Conservation (phyloP, 768 basidiomycete genomes). For the Termitomyces sp. region DNA sequence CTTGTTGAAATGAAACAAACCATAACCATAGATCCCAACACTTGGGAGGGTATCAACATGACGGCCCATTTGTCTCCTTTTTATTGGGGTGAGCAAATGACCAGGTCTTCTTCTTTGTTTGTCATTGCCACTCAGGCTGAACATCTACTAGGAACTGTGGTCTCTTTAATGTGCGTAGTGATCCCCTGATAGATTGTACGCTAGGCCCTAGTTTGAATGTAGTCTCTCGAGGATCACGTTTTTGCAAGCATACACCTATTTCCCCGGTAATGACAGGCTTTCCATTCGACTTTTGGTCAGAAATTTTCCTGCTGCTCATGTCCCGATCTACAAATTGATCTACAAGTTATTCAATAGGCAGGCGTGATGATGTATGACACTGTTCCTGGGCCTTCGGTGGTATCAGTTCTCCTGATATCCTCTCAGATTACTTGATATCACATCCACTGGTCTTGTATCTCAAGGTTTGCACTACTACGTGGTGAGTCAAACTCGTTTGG, state of each 20-base stretch:
- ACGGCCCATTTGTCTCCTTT: slow-evolving; percentile 14
- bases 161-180: slow-evolving; percentile 9
- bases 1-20: neutral
- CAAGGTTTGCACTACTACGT: slow-evolving; percentile 34
- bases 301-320: neutral
- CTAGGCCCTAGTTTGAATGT: neutral
- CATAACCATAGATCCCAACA: neutral
- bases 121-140: no score
- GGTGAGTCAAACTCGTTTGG: slow-evolving; percentile 10
- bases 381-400: neutral
- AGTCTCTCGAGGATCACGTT: slow-evolving; percentile 28
- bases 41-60: slow-evolving; percentile 16
- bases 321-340: neutral
- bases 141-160: slow-evolving; percentile 8
- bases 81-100: slow-evolving; percentile 16
- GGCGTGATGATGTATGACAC: slow-evolving; percentile 4
- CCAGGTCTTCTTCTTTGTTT: no score
- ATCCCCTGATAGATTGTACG: neutral
- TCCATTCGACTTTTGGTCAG: slow-evolving; percentile 21
- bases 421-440: slow-evolving; percentile 22
- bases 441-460: slow-evolving; percentile 28
- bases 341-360: neutral
- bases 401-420: slow-evolving; percentile 9
- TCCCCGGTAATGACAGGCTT: slow-evolving; percentile 20
- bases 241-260: slow-evolving; percentile 28